These are phyloP conservation scores for Saccharomycopsis babjevae DNA, from an alignment of 805 yeast species.

Conservation along the genomic window DNA sequence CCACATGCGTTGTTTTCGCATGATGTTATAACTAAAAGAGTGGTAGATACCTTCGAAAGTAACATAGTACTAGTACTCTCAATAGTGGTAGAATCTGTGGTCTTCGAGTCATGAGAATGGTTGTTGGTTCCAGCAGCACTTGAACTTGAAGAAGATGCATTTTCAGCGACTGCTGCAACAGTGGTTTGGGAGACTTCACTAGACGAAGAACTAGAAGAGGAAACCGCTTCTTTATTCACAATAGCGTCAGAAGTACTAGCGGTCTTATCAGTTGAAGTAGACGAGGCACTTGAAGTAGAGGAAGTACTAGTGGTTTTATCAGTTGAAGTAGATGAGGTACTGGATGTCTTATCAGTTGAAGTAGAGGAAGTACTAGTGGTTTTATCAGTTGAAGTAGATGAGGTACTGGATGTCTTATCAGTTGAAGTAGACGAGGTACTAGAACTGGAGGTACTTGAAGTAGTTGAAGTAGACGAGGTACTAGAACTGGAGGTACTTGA, in stretches of 20 bases:
- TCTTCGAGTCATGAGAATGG: background rate
- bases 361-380: background rate
- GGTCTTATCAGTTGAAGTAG: background rate
- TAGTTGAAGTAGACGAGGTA: background rate
- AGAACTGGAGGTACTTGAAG: background rate
- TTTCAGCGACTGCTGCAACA: background rate
- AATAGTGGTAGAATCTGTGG: background rate
- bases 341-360: background rate
- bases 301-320: background rate
- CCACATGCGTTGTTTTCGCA: slow-evolving; percentile 20
- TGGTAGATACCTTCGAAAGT: background rate
- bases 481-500: slow-evolving; percentile 10
- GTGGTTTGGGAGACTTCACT: background rate
- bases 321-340: slow-evolving; percentile 1
- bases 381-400: background rate
- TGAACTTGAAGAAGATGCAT: background rate
- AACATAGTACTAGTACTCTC: background rate
- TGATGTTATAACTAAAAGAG: slow-evolving; percentile 18
- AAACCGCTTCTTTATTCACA: background rate
- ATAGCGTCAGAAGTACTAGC: background rate
- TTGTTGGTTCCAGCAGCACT: background rate
- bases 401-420: slow-evolving; percentile 5
- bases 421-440: background rate
- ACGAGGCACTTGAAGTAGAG: background rate
- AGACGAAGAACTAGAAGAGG: background rate